These are phyloP conservation scores for Metarhizium humberi DNA, from an alignment of 2,329 filamentous ascomycete species.

Conservation along the genomic window DNA sequence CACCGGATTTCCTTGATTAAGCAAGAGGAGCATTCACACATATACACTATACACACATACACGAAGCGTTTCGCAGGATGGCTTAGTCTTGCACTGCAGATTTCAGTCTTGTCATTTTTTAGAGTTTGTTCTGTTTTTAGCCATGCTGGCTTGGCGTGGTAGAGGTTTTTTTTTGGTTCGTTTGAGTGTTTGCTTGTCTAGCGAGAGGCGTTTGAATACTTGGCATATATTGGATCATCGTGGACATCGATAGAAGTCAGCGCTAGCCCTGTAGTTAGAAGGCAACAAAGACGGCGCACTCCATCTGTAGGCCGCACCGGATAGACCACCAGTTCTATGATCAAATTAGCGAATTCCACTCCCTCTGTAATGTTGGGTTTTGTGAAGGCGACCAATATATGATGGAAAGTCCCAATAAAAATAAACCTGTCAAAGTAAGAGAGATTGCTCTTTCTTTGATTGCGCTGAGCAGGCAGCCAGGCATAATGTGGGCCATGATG, in stretches of 20 bases:
- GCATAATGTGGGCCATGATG: no score
- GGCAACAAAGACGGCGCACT: not conserved
- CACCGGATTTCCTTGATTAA: not conserved
- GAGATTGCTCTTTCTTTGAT: no score
- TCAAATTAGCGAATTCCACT: no score
- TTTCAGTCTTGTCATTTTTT: not conserved
- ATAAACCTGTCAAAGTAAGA: no score
- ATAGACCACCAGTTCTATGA: no score
- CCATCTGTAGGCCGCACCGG: not conserved
- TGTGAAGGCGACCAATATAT: no score
- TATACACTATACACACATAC: conserved; percentile 3
- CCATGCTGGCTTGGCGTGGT: not conserved
- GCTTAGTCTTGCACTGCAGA: not conserved
- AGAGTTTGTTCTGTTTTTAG: not conserved
- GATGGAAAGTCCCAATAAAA: no score
- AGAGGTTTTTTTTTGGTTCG: not conserved
- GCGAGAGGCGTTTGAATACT: conserved; percentile 3
- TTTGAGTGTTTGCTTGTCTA: not conserved
- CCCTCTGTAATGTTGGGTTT: no score
- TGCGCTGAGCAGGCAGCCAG: no score
- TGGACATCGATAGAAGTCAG: not conserved
- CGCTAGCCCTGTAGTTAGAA: not conserved
- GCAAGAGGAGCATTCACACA: not conserved
- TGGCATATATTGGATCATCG: not conserved
- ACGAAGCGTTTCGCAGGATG: not conserved